Percentiles rank a stretch among this genome's conserved stretches.
These are phyloP conservation scores for Phytophthora ohioensis DNA, from an alignment of 352 stramenopile genomes.

Conservation along the genomic window DNA sequence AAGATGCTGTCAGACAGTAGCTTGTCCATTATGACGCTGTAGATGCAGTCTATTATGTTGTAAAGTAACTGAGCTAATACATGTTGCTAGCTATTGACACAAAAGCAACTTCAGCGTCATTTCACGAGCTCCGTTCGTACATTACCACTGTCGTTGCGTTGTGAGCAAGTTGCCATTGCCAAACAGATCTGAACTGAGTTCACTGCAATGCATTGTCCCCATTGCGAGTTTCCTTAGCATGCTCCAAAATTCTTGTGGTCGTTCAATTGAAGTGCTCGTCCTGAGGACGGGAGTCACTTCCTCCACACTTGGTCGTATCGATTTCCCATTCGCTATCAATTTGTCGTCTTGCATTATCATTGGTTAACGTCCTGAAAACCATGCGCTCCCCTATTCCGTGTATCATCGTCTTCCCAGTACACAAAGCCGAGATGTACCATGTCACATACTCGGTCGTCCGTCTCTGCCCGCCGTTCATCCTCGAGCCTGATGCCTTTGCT, in stretches of 20 bases:
- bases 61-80: background rate
- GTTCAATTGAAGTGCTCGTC: constrained; percentile 24
- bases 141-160: constrained; percentile 3
- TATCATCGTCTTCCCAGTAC: constrained; percentile 1
- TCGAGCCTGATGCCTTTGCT: constrained; percentile 23
- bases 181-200: background rate
- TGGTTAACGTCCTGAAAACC: background rate
- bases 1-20: constrained; percentile 11
- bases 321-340: constrained; percentile 5
- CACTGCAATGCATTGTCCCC: background rate
- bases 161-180: background rate
- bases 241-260: constrained; percentile 41
- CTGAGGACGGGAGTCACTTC: constrained; percentile 13
- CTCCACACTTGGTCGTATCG: constrained; percentile 4
- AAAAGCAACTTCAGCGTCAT: too few species aligned
- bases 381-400: background rate
- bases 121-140: background rate
- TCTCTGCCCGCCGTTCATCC: constrained; percentile 36
- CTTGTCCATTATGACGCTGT: constrained; percentile 32
- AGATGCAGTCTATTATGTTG: background rate
- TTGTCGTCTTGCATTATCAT: constrained; percentile 13
- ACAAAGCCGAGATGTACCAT: constrained; percentile 9
- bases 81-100: too few species aligned
- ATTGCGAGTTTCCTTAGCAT: constrained; percentile 17
- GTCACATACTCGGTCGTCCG: constrained; percentile 33